phyloP scores from a whole-genome alignment of 2,329 filamentous ascomycete species.

The Calonectria pseudoturangicola region DNA sequence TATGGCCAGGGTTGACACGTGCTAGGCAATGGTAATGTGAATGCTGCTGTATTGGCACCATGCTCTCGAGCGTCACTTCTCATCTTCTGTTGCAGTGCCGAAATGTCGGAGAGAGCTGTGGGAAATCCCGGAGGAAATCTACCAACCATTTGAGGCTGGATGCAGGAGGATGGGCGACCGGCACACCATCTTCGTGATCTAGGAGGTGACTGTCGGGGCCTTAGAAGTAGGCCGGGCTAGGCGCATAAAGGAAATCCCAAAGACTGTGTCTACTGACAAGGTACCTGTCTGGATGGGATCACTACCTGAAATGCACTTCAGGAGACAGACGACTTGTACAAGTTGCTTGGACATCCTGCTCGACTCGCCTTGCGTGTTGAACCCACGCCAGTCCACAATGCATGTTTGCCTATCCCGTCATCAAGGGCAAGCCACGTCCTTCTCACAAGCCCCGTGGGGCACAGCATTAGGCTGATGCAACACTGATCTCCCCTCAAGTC shows the following conservation, averaged over 20 bases:
- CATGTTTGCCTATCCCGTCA: conserved; percentile 6
- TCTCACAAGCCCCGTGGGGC: conserved; percentile 20
- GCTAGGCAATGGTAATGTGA: too few relatives aligned
- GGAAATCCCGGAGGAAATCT: conserved; percentile 9
- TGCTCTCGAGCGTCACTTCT: neutral
- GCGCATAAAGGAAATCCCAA: neutral
- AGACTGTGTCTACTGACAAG: neutral
- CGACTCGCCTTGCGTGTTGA: conserved; percentile 10
- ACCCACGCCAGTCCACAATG: conserved; percentile 19
- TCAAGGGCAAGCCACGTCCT: conserved; percentile 12
- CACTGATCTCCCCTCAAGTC: conserved; percentile 2
- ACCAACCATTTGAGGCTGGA: neutral
- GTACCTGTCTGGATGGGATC: conserved; percentile 13
- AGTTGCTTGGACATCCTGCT: neutral
- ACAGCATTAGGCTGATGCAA: conserved; percentile 22
- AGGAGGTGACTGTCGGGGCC: conserved; percentile 10
- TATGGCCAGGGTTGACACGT: neutral
- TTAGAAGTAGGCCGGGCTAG: conserved; percentile 1
- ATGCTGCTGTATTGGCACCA: neutral
- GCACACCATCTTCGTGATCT: neutral
- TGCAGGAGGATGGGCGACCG: neutral
- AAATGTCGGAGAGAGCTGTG: neutral
- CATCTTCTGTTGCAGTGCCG: neutral
- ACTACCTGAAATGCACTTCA: neutral
- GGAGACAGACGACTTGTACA: neutral